Percentiles rank a stretch among this genome's conserved stretches.
phyloP scores from a whole-genome alignment of 1,284 basidiomycete genomes.

The Xerocomus cyaneibrunnescens region DNA sequence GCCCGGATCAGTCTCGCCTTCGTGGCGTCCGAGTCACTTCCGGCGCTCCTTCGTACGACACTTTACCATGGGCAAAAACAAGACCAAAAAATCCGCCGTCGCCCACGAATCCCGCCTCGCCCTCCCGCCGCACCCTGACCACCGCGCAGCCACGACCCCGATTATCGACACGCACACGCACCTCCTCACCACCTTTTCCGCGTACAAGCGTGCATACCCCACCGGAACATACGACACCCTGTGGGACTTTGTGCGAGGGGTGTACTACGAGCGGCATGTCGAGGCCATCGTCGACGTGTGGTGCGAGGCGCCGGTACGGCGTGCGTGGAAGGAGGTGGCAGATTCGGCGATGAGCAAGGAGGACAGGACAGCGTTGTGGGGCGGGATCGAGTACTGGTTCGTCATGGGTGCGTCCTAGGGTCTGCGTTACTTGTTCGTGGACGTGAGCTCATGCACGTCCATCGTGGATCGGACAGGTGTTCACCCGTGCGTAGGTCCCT shows the following conservation, averaged over 20 bases:
- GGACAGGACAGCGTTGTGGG: conserved; percentile 52
- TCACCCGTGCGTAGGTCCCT: conserved; percentile 57
- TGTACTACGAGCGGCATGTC: conserved; percentile 58
- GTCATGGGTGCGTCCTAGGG: conserved; percentile 58
- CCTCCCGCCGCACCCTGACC: conserved; percentile 31
- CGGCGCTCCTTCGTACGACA: not conserved
- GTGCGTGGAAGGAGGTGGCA: conserved; percentile 66
- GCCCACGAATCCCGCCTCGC: conserved; percentile 34
- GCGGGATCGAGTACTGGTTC: conserved; percentile 70
- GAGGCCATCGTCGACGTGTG: conserved; percentile 77
- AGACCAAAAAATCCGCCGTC: conserved; percentile 34
- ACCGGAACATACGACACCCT: conserved; percentile 50
- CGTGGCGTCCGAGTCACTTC: not conserved
- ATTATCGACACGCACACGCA: conserved; percentile 83
- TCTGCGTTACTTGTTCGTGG: not conserved
- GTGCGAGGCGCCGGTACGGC: conserved; percentile 72
- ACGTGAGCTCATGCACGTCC: not conserved
- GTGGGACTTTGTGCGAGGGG: conserved; percentile 61
- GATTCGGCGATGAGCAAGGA: conserved; percentile 62
- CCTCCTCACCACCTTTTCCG: conserved; percentile 63
- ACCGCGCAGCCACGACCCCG: conserved; percentile 28
- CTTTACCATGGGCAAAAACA: conserved; percentile 37
- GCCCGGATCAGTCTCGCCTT: not conserved
- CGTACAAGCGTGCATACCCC: conserved; percentile 61
- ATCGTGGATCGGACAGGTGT: conserved; percentile 47